Conservation (phyloP, 768 basidiomycete genomes). For the Russula earlei region DNA sequence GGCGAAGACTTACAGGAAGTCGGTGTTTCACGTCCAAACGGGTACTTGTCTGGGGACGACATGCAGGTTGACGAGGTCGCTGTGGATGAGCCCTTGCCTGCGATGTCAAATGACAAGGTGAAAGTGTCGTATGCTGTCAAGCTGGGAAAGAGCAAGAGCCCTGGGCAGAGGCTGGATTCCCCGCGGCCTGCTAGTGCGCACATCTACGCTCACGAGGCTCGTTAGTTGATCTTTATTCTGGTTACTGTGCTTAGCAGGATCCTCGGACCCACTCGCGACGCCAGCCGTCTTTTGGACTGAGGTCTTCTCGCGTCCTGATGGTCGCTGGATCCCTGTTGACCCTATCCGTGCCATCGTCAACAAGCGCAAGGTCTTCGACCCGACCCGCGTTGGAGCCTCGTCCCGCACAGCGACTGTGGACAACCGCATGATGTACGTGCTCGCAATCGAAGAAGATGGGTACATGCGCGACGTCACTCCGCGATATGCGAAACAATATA, state of each 20-base stretch:
- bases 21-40: constrained; percentile 17
- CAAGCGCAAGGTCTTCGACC: constrained; percentile 74
- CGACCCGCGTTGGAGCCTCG: constrained; percentile 27
- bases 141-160: constrained; percentile 46
- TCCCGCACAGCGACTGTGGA: constrained; percentile 33
- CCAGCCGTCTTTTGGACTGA: constrained; percentile 96
- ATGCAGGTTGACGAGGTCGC: constrained; percentile 32
- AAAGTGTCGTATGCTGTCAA: constrained; percentile 52
- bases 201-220: background rate
- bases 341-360: constrained; percentile 75
- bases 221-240: background rate
- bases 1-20: constrained; percentile 34
- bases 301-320: constrained; percentile 88
- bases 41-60: constrained; percentile 32
- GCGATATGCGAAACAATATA: constrained; percentile 76
- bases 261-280: constrained; percentile 47
- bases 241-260: constrained; percentile 6
- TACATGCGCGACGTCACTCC: constrained; percentile 87
- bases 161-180: constrained; percentile 37
- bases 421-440: constrained; percentile 87
- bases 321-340: constrained; percentile 88
- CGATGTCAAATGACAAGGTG: constrained; percentile 38
- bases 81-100: constrained; percentile 22
- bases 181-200: constrained; percentile 5
- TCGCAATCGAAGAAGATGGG: constrained; percentile 92